phyloP scores from a whole-genome alignment of 2,329 filamentous ascomycete genomes.

The Penicillium janthinellum region DNA sequence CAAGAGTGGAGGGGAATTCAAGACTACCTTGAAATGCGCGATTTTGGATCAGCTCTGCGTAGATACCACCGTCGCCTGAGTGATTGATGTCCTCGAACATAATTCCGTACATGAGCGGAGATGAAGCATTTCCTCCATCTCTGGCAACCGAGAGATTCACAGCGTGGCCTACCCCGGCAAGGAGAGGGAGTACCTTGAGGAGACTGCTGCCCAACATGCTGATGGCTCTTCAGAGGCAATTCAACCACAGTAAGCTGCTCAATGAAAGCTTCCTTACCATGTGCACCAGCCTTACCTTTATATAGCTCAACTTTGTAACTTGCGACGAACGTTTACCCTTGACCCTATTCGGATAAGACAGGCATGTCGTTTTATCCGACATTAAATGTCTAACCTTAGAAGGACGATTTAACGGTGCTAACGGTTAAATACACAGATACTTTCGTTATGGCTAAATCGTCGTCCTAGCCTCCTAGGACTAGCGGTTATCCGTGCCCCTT shows the following conservation, averaged over 20 bases:
- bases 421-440: not conserved
- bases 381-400: not conserved
- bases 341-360: not conserved
- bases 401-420: not conserved
- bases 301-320: not conserved
- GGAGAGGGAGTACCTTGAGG: not conserved
- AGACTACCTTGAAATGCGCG: slow-evolving; percentile 64
- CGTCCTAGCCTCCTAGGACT: not conserved
- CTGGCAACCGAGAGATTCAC: not conserved
- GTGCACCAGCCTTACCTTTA: not conserved
- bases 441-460: not conserved
- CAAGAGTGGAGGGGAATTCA: slow-evolving; percentile 29
- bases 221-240: not conserved
- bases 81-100: slow-evolving; percentile 63
- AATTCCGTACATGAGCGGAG: slow-evolving; percentile 45
- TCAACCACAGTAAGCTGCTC: not conserved
- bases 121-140: slow-evolving; percentile 40
- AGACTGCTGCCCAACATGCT: not conserved
- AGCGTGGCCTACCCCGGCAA: not conserved
- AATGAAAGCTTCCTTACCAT: not conserved
- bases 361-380: not conserved
- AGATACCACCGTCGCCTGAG: slow-evolving; percentile 71
- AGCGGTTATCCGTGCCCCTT: not conserved
- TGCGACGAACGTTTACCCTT: not conserved
- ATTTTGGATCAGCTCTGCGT: slow-evolving; percentile 71